Conservation (phyloP, 2,329 filamentous ascomycete genomes). For the Curvularia sp. region DNA sequence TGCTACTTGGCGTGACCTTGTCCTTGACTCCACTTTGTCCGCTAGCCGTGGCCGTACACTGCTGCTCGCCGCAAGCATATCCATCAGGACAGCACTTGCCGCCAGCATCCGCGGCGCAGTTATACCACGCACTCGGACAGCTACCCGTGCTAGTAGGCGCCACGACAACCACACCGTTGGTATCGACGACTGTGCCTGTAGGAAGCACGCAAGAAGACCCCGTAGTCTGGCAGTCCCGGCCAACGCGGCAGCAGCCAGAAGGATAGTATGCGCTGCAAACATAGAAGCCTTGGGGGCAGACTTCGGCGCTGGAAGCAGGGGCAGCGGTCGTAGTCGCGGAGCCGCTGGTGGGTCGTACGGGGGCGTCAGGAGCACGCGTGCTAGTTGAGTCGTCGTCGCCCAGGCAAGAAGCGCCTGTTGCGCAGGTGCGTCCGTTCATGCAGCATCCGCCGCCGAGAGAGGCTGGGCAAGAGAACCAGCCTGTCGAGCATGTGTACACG, state of each 20-base stretch:
- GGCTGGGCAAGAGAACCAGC: constrained; percentile 56
- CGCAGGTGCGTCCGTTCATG: constrained; percentile 55
- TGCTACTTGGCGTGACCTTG: constrained; percentile 51
- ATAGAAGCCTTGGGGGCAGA: constrained; percentile 91
- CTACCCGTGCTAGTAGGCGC: constrained; percentile 62
- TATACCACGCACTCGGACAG: constrained; percentile 83
- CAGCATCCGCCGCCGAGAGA: constrained; percentile 60
- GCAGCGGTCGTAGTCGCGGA: constrained; percentile 44
- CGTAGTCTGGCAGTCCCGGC: constrained; percentile 81
- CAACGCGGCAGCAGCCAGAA: constrained; percentile 88
- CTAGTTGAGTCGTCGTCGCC: constrained; percentile 40
- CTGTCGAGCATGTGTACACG: constrained; percentile 52
- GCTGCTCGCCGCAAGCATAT: constrained; percentile 46
- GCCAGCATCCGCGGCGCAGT: constrained; percentile 69
- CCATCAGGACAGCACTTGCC: constrained; percentile 84
- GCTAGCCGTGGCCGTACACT: constrained; percentile 46
- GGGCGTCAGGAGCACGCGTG: constrained; percentile 50
- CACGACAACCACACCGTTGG: constrained; percentile 73
- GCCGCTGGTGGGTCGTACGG: constrained; percentile 54
- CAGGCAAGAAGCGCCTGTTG: constrained; percentile 50
- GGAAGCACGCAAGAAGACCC: constrained; percentile 69
- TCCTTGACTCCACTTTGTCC: constrained; percentile 36
- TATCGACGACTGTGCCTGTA: constrained; percentile 66
- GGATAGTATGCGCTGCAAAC: constrained; percentile 81
- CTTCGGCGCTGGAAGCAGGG: constrained; percentile 72